Conservation (phyloP, 768 basidiomycete genomes). For the Collybia sp. region DNA sequence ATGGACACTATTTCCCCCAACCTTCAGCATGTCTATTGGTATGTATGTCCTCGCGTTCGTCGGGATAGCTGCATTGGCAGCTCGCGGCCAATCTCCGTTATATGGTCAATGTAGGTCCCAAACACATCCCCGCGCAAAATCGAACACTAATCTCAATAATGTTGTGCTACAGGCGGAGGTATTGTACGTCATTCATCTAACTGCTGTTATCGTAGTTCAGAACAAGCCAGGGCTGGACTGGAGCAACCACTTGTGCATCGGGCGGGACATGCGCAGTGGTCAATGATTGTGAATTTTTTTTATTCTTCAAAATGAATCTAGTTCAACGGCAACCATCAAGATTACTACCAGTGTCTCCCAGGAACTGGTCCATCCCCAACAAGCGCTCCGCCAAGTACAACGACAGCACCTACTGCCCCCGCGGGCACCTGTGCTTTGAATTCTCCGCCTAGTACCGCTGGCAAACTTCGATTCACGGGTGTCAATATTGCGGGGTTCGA, state of each 20-base stretch:
- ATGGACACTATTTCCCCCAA: neutral
- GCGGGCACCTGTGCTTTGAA: conserved; percentile 11
- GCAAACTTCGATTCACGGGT: conserved; percentile 9
- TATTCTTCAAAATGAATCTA: neutral
- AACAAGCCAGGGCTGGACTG: conserved; percentile 6
- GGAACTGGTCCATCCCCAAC: conserved; percentile 18
- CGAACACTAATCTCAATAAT: neutral
- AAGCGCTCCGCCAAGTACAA: conserved; percentile 22
- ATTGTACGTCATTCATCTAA: neutral
- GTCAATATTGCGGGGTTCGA: conserved; percentile 47
- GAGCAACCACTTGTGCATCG: conserved; percentile 29
- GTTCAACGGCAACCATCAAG: conserved; percentile 10
- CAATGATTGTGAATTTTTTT: conserved; percentile 24
- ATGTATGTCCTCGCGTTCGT: neutral
- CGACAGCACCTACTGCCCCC: conserved; percentile 12
- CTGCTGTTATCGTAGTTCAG: too few species aligned
- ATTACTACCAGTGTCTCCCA: conserved; percentile 32
- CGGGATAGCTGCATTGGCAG: neutral
- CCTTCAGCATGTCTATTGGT: neutral
- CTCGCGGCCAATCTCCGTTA: neutral
- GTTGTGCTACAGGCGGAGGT: neutral
- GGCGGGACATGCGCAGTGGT: conserved; percentile 27
- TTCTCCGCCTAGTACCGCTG: conserved; percentile 33
- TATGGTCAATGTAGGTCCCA: neutral
- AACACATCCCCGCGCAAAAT: neutral